Conservation (phyloP, 2,329 filamentous ascomycete genomes). For the Trichoderma simmonsii region DNA sequence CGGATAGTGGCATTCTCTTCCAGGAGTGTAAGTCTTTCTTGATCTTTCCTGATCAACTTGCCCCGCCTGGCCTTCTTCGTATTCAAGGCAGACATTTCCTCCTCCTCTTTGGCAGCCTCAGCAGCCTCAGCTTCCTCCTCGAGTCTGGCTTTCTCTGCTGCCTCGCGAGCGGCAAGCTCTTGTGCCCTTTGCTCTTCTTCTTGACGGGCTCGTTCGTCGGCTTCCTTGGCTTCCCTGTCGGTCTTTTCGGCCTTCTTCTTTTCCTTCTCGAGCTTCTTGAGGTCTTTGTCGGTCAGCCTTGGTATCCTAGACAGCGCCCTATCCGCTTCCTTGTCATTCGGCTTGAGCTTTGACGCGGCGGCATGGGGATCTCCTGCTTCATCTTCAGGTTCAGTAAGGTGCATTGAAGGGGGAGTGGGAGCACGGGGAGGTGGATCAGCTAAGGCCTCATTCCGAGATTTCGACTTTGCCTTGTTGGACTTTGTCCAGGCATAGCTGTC, state of each 20-base stretch:
- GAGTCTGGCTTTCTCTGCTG: conserved; percentile 25
- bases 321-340: conserved; percentile 31
- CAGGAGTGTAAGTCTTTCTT: not conserved
- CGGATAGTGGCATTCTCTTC: not conserved
- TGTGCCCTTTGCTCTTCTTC: conserved; percentile 25
- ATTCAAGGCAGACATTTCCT: conserved; percentile 38
- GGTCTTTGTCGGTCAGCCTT: conserved; percentile 49
- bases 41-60: conserved; percentile 19
- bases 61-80: conserved; percentile 26
- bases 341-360: conserved; percentile 40
- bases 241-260: conserved; percentile 43
- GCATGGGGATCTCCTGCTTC: conserved; percentile 36
- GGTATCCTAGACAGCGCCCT: conserved; percentile 38
- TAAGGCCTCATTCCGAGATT: conserved; percentile 37
- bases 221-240: conserved; percentile 34
- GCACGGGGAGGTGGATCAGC: conserved; percentile 45
- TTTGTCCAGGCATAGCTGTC: conserved; percentile 42
- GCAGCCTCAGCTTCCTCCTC: conserved; percentile 26
- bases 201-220: conserved; percentile 31
- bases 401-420: conserved; percentile 47
- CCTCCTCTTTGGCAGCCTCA: conserved; percentile 33
- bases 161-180: conserved; percentile 27
- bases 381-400: conserved; percentile 41
- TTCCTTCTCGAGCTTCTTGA: conserved; percentile 50
- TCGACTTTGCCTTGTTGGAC: conserved; percentile 45